Conservation (phyloP, 495 filamentous ascomycete species). For the Astrothelium macrocarpum region DNA sequence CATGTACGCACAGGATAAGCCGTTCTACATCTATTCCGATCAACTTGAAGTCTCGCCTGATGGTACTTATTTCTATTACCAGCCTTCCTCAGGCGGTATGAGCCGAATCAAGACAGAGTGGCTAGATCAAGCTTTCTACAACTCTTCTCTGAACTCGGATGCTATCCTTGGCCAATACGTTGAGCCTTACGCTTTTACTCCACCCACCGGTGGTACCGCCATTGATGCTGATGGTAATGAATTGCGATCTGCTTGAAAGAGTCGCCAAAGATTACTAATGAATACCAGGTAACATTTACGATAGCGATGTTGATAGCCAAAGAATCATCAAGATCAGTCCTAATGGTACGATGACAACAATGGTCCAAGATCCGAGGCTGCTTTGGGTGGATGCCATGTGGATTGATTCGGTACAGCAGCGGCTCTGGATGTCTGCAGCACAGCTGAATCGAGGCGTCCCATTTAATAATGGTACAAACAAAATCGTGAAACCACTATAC, state of each 20-base stretch:
- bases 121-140: slow-evolving; percentile 18
- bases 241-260: too few species aligned
- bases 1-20: slow-evolving; percentile 8
- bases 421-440: slow-evolving; percentile 27
- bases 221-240: slow-evolving; percentile 27
- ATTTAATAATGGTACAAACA: slow-evolving; percentile 18
- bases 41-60: slow-evolving; percentile 30
- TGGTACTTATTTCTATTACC: slow-evolving; percentile 25
- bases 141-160: slow-evolving; percentile 13
- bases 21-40: slow-evolving; percentile 20
- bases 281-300: slow-evolving; percentile 28
- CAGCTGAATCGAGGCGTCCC: slow-evolving; percentile 26
- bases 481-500: slow-evolving; percentile 13
- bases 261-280: too few species aligned
- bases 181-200: slow-evolving; percentile 25
- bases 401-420: slow-evolving; percentile 21
- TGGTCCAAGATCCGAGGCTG: slow-evolving; percentile 25
- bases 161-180: slow-evolving; percentile 16
- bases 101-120: slow-evolving; percentile 21
- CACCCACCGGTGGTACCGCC: slow-evolving; percentile 26
- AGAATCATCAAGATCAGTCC: slow-evolving; percentile 25
- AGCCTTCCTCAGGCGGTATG: slow-evolving; percentile 26
- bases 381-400: slow-evolving; percentile 31
- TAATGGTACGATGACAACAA: slow-evolving; percentile 20
- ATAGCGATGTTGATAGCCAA: slow-evolving; percentile 23